Conservation (phyloP, 208 protist genomes). For the Acanthamoeba culbertsoni region DNA sequence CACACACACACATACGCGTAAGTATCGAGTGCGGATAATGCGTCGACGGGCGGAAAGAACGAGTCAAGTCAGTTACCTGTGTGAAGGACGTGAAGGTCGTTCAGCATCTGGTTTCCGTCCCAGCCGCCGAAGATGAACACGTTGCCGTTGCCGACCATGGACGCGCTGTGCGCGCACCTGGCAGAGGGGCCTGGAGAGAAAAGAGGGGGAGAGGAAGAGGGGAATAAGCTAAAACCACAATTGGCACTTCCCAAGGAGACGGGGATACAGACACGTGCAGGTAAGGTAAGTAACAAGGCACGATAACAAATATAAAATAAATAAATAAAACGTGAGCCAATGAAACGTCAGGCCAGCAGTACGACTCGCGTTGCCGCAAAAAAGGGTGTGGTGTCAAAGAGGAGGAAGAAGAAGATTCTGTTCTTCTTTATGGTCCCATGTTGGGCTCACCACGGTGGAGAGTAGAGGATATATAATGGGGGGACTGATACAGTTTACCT, state of each 20-base stretch:
- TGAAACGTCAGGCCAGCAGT: no score
- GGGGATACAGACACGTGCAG: no score
- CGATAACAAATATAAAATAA: no score
- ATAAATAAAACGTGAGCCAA: no score
- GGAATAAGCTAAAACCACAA: background rate
- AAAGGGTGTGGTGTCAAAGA: no score
- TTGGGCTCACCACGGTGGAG: no score
- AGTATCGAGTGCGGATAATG: background rate
- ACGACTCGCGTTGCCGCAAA: no score
- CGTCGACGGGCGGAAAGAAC: background rate
- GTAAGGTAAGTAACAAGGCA: no score
- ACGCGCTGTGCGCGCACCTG: background rate
- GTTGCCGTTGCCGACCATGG: conserved; percentile 47
- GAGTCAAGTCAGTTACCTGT: background rate
- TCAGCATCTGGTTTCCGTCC: conserved; percentile 56
- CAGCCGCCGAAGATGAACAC: conserved; percentile 55
- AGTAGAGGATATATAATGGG: background rate
- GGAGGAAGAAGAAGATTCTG: no score
- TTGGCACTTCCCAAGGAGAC: no score
- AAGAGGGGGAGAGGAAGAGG: background rate
- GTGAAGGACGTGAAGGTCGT: conserved; percentile 53
- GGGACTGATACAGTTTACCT: background rate
- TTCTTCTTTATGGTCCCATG: no score
- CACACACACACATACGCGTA: background rate
- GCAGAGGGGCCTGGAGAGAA: background rate